Percentiles rank a stretch among this genome's conserved stretches.
phyloP scores from a whole-genome alignment of 768 basidiomycete species.

The Lactifluus echinatus region DNA sequence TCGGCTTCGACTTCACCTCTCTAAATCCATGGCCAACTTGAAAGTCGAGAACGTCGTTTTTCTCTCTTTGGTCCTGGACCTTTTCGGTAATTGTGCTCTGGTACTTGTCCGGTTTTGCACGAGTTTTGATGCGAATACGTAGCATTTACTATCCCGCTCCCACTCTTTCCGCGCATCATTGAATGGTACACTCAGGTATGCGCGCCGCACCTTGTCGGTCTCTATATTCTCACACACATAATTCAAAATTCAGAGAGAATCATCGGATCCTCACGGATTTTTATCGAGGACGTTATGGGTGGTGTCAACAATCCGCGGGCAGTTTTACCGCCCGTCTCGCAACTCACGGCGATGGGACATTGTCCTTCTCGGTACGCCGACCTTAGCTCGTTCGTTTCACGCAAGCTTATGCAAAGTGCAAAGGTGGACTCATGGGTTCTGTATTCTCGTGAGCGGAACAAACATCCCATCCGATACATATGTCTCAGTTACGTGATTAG shows the following conservation, averaged over 20 bases:
- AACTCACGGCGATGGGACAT: constrained; percentile 86
- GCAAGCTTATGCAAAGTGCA: neutral
- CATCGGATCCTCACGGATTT: constrained; percentile 59
- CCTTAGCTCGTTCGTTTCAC: neutral
- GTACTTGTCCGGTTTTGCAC: neutral
- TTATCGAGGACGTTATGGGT: constrained; percentile 59
- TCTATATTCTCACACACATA: neutral
- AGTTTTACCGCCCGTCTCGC: constrained; percentile 49
- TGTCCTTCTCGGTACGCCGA: constrained; percentile 71
- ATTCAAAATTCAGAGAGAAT: constrained; percentile 48
- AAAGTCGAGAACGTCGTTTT: constrained; percentile 81
- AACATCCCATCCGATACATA: neutral
- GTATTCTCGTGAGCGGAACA: constrained; percentile 67
- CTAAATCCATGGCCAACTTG: constrained; percentile 42
- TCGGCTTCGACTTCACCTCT: neutral
- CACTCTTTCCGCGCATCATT: constrained; percentile 94
- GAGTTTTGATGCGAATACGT: constrained; percentile 22
- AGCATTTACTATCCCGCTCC: constrained; percentile 93
- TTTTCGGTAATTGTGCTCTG: constrained; percentile 47
- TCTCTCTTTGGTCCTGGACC: constrained; percentile 81
- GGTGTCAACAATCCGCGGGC: constrained; percentile 57
- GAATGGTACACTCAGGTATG: constrained; percentile 77
- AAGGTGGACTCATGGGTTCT: constrained; percentile 87
- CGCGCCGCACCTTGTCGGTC: constrained; percentile 3
- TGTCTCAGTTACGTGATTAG: constrained; percentile 30